Percentiles rank a stretch among this genome's conserved stretches.
Evolutionary conservation across 768 basidiomycete genomes (phyloP).

Genomic region (Leucogyrophana mollusca): DNA sequence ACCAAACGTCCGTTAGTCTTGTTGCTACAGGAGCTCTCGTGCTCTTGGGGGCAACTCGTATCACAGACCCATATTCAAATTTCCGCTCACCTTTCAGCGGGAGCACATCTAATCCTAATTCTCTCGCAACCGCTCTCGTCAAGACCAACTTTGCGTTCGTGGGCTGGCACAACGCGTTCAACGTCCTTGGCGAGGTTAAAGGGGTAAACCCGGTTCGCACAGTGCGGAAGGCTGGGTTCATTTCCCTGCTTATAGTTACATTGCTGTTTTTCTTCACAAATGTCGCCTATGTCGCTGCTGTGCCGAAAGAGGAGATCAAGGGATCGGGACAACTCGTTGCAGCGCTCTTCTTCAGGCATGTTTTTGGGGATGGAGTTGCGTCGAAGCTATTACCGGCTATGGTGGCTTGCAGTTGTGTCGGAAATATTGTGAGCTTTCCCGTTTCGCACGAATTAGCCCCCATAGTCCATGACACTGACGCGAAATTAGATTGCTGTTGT

Average conservation of each 20-base stretch:
- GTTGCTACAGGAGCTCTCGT: constrained; percentile 22
- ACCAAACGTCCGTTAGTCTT: constrained; percentile 12
- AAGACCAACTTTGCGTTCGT: constrained; percentile 28
- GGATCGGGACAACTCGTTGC: constrained; percentile 45
- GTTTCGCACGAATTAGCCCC: no score
- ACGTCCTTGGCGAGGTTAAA: constrained; percentile 41
- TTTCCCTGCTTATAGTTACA: constrained; percentile 46
- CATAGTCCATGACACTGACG: no score
- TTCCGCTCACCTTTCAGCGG: constrained; percentile 28
- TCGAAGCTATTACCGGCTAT: constrained; percentile 36
- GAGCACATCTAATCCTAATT: constrained; percentile 20
- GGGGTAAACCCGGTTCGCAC: constrained; percentile 42
- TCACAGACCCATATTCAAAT: constrained; percentile 28
- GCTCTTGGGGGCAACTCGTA: constrained; percentile 22
- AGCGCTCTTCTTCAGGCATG: constrained; percentile 48
- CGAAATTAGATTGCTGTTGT: constrained; percentile 2
- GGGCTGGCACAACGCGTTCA: constrained; percentile 43
- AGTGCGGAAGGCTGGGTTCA: constrained; percentile 42
- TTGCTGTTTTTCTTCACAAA: constrained; percentile 49
- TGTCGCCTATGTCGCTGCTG: constrained; percentile 35
- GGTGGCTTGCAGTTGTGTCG: constrained; percentile 39
- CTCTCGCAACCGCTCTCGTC: constrained; percentile 24
- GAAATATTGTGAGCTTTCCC: constrained; percentile 32
- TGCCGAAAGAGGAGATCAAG: constrained; percentile 43
- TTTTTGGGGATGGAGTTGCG: constrained; percentile 41